Percentiles rank a stretch among this genome's conserved stretches.
phyloP scores from a whole-genome alignment of 2,329 filamentous ascomycete species.

The Purpureocillium lavendulum region DNA sequence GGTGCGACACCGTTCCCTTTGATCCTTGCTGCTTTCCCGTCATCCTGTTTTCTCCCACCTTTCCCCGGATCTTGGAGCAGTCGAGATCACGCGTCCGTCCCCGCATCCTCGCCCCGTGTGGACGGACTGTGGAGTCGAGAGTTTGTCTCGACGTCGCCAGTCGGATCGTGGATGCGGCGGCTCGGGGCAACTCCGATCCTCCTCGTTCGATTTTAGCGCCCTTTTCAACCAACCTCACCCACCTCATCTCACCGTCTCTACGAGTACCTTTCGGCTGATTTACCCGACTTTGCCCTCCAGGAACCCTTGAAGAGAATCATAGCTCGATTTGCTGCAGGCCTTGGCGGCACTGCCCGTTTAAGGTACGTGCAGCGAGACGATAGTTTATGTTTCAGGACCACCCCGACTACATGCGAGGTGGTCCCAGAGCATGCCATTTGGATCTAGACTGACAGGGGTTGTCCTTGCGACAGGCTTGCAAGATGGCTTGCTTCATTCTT shows the following conservation, averaged over 20 bases:
- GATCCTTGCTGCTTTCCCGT: too few species aligned
- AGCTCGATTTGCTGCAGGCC: constrained; percentile 13
- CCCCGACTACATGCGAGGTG: too few species aligned
- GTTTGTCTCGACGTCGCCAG: too few species aligned
- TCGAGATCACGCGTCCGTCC: background rate
- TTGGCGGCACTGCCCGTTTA: constrained; percentile 15
- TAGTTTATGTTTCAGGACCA: background rate
- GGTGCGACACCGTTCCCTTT: constrained; percentile 21
- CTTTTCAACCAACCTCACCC: too few species aligned
- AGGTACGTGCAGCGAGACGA: constrained; percentile 12
- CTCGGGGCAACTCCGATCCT: background rate
- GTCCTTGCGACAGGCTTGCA: constrained; percentile 38
- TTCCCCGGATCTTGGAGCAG: background rate
- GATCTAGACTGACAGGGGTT: background rate
- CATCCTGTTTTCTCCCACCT: too few species aligned
- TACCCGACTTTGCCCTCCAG: constrained; percentile 13
- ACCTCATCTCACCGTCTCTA: too few species aligned
- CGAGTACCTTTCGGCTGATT: background rate
- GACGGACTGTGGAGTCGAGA: too few species aligned
- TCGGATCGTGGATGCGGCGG: background rate
- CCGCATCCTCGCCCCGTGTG: background rate
- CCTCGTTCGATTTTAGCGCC: background rate
- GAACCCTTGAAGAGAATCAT: constrained; percentile 21
- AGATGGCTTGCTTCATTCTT: constrained; percentile 52
- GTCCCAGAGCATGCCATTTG: too few species aligned